Conservation (phyloP, 441 rosid genomes). For the Pelargonium citronellum region DNA sequence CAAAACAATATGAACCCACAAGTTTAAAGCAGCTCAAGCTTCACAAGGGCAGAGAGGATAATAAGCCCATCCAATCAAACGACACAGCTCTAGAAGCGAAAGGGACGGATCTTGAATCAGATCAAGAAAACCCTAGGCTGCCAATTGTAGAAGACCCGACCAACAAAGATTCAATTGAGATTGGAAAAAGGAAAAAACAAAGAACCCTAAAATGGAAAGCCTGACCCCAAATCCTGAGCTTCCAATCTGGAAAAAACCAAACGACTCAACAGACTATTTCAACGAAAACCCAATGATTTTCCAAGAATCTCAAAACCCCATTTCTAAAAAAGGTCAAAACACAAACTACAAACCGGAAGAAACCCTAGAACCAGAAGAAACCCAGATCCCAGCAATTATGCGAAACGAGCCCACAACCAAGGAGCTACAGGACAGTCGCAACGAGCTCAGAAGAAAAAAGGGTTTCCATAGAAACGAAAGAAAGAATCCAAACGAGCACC, state of each 20-base stretch:
- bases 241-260: neutral
- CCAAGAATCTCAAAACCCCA: constrained; percentile 32
- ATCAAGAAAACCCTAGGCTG: constrained; percentile 36
- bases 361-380: constrained; percentile 50
- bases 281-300: constrained; percentile 23
- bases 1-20: constrained; percentile 20
- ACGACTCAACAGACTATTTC: constrained; percentile 13
- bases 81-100: constrained; percentile 29
- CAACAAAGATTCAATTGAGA: constrained; percentile 18
- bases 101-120: constrained; percentile 32
- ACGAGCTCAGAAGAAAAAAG: constrained; percentile 10
- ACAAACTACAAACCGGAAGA: constrained; percentile 34
- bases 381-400: constrained; percentile 57
- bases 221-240: constrained; percentile 10
- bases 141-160: constrained; percentile 25
- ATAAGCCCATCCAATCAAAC: constrained; percentile 43
- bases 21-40: constrained; percentile 26
- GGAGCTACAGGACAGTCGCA: constrained; percentile 18
- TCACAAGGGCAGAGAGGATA: constrained; percentile 19
- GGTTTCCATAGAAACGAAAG: constrained; percentile 22
- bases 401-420: constrained; percentile 19
- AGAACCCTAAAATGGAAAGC: constrained; percentile 14
- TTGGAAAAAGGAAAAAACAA: constrained; percentile 10
- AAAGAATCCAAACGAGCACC: constrained; percentile 10
- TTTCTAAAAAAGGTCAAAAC: constrained; percentile 27